Evolutionary conservation across 495 filamentous ascomycete species (phyloP).

Genomic region (Cryomyces antarcticus): DNA sequence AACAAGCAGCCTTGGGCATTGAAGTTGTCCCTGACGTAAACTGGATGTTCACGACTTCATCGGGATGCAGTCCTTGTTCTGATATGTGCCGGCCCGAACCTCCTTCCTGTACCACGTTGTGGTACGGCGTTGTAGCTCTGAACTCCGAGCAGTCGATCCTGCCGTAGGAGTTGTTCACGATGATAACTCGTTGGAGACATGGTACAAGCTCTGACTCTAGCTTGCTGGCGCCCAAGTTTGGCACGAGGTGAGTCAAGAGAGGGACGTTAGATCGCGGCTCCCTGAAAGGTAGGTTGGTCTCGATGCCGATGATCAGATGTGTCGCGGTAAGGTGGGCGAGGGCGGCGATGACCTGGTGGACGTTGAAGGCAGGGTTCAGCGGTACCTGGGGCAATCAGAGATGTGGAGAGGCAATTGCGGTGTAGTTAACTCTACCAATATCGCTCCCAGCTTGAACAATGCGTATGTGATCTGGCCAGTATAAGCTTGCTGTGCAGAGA

Average conservation of each 20-base stretch:
- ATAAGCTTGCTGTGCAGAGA: neutral
- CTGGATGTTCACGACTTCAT: constrained; percentile 84
- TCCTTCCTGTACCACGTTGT: constrained; percentile 30
- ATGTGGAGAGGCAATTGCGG: neutral
- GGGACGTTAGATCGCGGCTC: constrained; percentile 54
- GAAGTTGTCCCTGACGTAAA: constrained; percentile 91
- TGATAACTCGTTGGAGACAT: constrained; percentile 44
- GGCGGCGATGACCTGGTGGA: constrained; percentile 54
- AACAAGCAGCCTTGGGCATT: constrained; percentile 76
- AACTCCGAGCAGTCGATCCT: constrained; percentile 29
- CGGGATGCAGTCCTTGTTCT: constrained; percentile 29
- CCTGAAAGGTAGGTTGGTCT: constrained; percentile 73
- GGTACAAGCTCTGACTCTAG: constrained; percentile 46
- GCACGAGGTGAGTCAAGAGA: constrained; percentile 43
- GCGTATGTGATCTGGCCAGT: constrained; percentile 48
- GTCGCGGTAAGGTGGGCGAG: constrained; percentile 54
- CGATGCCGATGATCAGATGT: constrained; percentile 63
- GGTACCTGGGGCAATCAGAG: constrained; percentile 36
- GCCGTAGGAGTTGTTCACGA: constrained; percentile 61
- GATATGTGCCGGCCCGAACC: constrained; percentile 11
- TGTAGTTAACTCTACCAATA: constrained; percentile 34
- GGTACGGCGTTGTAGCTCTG: constrained; percentile 33
- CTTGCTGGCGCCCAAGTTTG: constrained; percentile 30
- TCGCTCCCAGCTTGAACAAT: constrained; percentile 77
- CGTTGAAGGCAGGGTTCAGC: constrained; percentile 80